Conservation (phyloP, 2,329 filamentous ascomycete genomes). For the Fusarium humuli region DNA sequence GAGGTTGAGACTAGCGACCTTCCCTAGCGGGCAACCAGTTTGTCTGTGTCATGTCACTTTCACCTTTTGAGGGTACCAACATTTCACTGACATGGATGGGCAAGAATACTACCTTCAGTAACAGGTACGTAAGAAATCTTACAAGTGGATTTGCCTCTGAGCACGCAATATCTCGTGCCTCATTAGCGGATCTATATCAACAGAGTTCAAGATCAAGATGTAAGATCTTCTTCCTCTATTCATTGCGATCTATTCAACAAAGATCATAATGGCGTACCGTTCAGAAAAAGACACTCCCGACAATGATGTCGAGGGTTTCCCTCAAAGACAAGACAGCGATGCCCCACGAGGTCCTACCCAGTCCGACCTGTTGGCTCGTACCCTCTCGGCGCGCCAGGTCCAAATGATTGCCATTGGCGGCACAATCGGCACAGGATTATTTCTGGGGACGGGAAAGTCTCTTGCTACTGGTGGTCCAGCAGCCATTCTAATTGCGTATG, state of each 20-base stretch:
- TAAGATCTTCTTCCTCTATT: neutral
- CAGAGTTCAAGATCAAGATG: neutral
- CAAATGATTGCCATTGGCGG: constrained; percentile 75
- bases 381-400: constrained; percentile 70
- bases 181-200: constrained; percentile 12
- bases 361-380: constrained; percentile 63
- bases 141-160: constrained; percentile 40
- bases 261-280: constrained; percentile 14
- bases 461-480: constrained; percentile 70
- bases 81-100: constrained; percentile 28
- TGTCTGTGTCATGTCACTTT: neutral
- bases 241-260: neutral
- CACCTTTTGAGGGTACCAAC: neutral
- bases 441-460: constrained; percentile 71
- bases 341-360: constrained; percentile 35
- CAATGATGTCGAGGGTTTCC: constrained; percentile 39
- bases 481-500: constrained; percentile 67
- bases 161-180: constrained; percentile 47
- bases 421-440: constrained; percentile 71
- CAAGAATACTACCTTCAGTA: constrained; percentile 16
- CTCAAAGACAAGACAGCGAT: constrained; percentile 6
- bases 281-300: constrained; percentile 17
- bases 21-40: constrained; percentile 24
- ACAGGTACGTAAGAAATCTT: constrained; percentile 25
- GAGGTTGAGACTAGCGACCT: constrained; percentile 14